phyloP scores from a whole-genome alignment of 78 protist species.

The Dictyostelium intermedium region DNA sequence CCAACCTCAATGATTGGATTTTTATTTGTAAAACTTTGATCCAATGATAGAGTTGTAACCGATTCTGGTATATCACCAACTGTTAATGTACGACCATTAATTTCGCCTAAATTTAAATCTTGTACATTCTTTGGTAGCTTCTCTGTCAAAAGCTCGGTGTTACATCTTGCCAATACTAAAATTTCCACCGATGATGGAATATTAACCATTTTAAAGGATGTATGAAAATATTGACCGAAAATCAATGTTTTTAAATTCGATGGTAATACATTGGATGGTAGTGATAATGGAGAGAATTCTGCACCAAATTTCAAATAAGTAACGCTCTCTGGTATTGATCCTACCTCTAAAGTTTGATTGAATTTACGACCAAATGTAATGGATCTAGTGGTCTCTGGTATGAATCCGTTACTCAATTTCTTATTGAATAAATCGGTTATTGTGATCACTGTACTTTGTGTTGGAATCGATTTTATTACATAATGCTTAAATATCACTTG shows the following conservation, averaged over 20 bases:
- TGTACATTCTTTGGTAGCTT: neutral
- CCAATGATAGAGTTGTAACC: neutral
- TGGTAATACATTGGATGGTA: neutral
- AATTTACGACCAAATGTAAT: slow-evolving; percentile 31
- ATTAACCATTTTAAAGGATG: neutral
- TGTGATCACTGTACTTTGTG: neutral
- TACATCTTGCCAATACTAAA: neutral
- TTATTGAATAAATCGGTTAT: neutral
- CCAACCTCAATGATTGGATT: neutral
- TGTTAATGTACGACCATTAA: neutral
- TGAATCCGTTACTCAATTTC: neutral
- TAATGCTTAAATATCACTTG: neutral
- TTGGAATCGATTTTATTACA: neutral
- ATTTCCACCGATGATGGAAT: neutral
- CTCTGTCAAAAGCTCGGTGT: neutral
- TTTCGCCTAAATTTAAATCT: neutral
- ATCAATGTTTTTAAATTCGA: neutral
- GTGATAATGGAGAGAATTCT: neutral
- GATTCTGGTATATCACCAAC: neutral
- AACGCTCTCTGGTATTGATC: neutral
- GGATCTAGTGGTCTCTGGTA: neutral
- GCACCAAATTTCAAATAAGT: neutral
- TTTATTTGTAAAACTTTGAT: neutral
- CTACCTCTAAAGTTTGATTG: neutral
- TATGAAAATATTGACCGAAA: slow-evolving; percentile 1